phyloP scores from a whole-genome alignment of 352 stramenopile genomes.

The Phytophthora sojae region DNA sequence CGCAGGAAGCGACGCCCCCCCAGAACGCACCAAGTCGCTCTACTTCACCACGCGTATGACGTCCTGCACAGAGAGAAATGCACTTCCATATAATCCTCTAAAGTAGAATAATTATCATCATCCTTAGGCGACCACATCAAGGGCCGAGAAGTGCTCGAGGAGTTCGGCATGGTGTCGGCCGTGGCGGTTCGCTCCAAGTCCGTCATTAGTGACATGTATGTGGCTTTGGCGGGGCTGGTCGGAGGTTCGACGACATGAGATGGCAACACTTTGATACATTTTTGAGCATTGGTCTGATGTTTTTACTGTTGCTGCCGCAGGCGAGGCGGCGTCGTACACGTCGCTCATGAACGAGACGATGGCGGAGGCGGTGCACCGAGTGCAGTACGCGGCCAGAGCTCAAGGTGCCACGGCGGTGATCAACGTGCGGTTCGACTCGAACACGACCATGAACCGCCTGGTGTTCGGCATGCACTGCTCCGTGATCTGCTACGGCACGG shows the following conservation, averaged over 20 bases:
- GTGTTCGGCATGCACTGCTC: slow-evolving; percentile 87
- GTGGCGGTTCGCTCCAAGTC: slow-evolving; percentile 85
- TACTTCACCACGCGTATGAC: slow-evolving; percentile 80
- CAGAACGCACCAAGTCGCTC: slow-evolving; percentile 33
- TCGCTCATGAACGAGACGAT: slow-evolving; percentile 87
- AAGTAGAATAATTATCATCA: background rate
- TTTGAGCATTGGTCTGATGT: background rate
- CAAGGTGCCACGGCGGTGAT: slow-evolving; percentile 80
- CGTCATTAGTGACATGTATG: slow-evolving; percentile 85
- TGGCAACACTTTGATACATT: background rate
- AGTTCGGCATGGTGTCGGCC: slow-evolving; percentile 80
- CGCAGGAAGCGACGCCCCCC: background rate
- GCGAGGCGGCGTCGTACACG: slow-evolving; percentile 80
- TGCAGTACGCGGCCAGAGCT: slow-evolving; percentile 75
- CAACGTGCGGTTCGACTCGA: slow-evolving; percentile 85
- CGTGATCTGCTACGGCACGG: slow-evolving; percentile 82
- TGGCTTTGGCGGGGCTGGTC: slow-evolving; percentile 72
- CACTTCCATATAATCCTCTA: background rate
- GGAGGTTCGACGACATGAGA: slow-evolving; percentile 42
- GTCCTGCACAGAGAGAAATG: background rate
- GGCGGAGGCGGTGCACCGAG: slow-evolving; percentile 77
- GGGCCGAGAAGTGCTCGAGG: slow-evolving; percentile 72
- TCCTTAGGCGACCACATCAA: slow-evolving; percentile 67
- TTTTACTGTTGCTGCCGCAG: slow-evolving; percentile 16
- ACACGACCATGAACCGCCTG: slow-evolving; percentile 88